Evolutionary conservation across 2,329 filamentous ascomycete species (phyloP), one percentile per base, ranked within the genome.

Genomic region (Nemania diffusa): DNA sequence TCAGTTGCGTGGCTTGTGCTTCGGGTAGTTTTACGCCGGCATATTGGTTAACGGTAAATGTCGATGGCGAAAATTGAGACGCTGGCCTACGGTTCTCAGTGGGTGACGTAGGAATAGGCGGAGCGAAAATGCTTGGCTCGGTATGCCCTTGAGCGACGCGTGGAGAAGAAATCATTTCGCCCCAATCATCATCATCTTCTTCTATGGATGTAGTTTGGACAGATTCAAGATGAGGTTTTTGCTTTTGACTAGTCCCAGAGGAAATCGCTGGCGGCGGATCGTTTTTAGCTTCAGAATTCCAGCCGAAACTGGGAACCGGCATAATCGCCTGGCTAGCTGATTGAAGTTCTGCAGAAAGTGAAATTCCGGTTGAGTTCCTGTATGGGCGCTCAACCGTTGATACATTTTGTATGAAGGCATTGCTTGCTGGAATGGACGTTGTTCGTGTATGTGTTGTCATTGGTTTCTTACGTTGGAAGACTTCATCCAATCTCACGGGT

Each of bases 141-240:
- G 44, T 55, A 51, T 34, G 24, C 5, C 51, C 32, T 22, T 60
- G 62, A n/a, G 57, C 40, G 34, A 60, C 71, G 44, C 70, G 52
- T 46, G 80, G 81, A 3, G 82, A 83, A 7, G 79, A 80, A 1
- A 89, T 80, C 87, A 89, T 89, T 67, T 89, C 87, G 1, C 87
- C 87, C 87, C 87, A 89, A 42, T 88, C 86, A 51, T 87, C 85
- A 1, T 87, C 85, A 5, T 86, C 85, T 3, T 80, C 78, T 5
- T 80, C 75, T 0, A 73, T 15, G 26, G 11, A 34, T 8, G 57
- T 44, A 9, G 57, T 52, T 57, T 61, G 62, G 8, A 26, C 46
- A 20, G 50, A 20, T 8, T 27, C 15, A 20, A 24, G 15, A 50
- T n/a, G n/a, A n/a, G n/a, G n/a, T n/a, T 27, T 44, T 32, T 2